Percentiles rank a stretch among this genome's conserved stretches.
These are phyloP conservation scores for Pyrus betulifolia DNA, from an alignment of 306 rosid genomes.

Conservation along the genomic window DNA sequence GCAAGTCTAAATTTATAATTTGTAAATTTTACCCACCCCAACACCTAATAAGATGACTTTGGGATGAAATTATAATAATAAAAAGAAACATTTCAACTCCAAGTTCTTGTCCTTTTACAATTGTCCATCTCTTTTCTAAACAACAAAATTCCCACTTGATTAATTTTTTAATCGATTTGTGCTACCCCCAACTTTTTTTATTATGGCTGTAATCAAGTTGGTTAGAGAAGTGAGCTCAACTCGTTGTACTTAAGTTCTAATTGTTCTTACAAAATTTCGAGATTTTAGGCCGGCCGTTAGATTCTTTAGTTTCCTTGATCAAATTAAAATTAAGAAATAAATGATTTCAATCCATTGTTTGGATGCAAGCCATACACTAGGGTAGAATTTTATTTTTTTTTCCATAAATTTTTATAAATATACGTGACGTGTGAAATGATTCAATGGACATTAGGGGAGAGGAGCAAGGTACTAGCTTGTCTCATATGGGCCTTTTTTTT, in stretches of 20 bases:
- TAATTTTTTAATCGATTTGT: neutral
- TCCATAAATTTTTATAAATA: neutral
- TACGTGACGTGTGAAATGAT: neutral
- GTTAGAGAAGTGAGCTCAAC: no score
- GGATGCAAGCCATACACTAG: no score
- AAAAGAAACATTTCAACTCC: neutral
- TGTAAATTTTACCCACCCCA: neutral
- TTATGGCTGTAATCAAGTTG: no score
- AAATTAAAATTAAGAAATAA: no score
- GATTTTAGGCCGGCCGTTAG: no score
- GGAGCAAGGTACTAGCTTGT: slow-evolving; percentile 4
- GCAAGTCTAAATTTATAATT: neutral
- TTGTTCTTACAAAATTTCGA: no score
- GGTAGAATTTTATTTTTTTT: no score
- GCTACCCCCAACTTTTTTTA: neutral
- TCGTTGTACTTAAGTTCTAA: no score
- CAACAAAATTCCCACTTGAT: neutral
- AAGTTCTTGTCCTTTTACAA: neutral
- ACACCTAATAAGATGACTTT: neutral
- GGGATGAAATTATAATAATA: neutral
- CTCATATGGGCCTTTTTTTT: slow-evolving; percentile 9
- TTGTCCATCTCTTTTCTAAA: neutral
- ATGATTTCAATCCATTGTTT: no score
- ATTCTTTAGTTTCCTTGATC: no score
- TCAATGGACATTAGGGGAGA: neutral